phyloP scores from a whole-genome alignment of 2,329 filamentous ascomycete genomes.

The Zasmidium angulare region DNA sequence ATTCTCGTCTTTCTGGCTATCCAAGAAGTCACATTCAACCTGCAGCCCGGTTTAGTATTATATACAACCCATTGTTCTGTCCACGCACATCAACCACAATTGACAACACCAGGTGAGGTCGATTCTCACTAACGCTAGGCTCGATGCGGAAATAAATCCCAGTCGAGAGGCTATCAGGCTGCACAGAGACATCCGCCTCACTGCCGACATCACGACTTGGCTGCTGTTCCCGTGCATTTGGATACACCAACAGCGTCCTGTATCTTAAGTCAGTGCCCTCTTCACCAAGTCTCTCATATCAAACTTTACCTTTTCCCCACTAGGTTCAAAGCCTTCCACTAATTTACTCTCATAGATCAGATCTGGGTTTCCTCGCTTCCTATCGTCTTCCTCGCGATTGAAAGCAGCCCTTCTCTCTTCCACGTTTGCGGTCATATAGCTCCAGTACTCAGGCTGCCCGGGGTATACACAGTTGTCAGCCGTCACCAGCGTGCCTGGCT shows the following conservation, averaged over 20 bases:
- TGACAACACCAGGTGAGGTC: too few relatives aligned
- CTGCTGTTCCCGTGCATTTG: conserved; percentile 49
- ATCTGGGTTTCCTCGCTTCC: conserved; percentile 3
- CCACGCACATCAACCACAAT: too few relatives aligned
- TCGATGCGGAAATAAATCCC: too few relatives aligned
- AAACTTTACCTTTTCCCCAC: conserved; percentile 61
- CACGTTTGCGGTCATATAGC: conserved; percentile 66
- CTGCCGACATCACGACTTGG: conserved; percentile 3
- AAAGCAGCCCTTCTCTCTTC: conserved; percentile 56
- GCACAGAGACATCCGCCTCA: too few relatives aligned
- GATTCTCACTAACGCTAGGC: too few relatives aligned
- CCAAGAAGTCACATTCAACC: too few relatives aligned
- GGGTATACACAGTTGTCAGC: conserved; percentile 71
- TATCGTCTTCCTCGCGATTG: not conserved
- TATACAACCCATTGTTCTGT: too few relatives aligned
- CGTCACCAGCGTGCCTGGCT: conserved; percentile 61
- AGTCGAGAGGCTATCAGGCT: too few relatives aligned
- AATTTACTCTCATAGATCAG: conserved; percentile 66
- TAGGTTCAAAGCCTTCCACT: conserved; percentile 66
- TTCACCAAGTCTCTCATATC: too few relatives aligned
- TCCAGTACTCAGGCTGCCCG: conserved; percentile 67
- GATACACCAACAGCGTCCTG: conserved; percentile 69
- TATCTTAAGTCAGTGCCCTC: conserved; percentile 26
- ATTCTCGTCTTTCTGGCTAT: too few relatives aligned
- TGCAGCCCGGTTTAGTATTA: too few relatives aligned